Evolutionary conservation across 305 asterid species (phyloP).

Genomic region (Caryopteris hybrid): DNA sequence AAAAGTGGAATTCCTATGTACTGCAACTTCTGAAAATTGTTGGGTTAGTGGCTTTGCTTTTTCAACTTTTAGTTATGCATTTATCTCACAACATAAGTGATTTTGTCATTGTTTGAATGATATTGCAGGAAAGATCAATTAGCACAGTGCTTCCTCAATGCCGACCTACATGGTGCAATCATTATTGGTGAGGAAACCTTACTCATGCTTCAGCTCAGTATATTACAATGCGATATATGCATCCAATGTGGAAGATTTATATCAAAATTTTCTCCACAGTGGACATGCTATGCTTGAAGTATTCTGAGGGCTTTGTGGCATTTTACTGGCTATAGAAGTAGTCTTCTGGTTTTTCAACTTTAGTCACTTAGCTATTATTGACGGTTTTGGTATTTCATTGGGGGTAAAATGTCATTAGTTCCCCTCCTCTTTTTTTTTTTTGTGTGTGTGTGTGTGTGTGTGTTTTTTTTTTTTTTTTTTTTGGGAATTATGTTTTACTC

Average conservation of each 20-base stretch:
- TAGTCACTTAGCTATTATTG: not conserved
- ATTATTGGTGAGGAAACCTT: constrained; percentile 52
- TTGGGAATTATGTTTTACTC: not conserved
- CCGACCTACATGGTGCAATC: constrained; percentile 75
- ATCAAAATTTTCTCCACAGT: not conserved
- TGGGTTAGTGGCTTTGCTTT: constrained; percentile 45
- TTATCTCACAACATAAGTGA: not conserved
- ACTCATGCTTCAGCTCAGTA: constrained; percentile 9
- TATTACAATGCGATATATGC: constrained; percentile 7
- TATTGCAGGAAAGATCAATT: constrained; percentile 77
- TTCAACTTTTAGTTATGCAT: not conserved
- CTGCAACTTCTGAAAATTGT: constrained; percentile 50
- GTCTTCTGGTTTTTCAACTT: not conserved
- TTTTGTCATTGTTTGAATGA: not conserved
- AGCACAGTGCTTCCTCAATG: constrained; percentile 69
- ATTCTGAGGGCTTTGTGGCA: not conserved
- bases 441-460: too few relatives aligned
- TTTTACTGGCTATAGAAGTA: not conserved
- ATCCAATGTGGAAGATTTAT: not conserved
- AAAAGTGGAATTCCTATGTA: constrained; percentile 69
- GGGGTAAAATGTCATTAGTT: not conserved
- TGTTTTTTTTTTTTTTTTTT: not conserved
- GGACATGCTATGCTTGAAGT: not conserved
- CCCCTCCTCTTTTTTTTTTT: too few relatives aligned
- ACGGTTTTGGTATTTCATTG: not conserved